phyloP scores from a whole-genome alignment of 257 asterid species.

The Pogostemon cablin region DNA sequence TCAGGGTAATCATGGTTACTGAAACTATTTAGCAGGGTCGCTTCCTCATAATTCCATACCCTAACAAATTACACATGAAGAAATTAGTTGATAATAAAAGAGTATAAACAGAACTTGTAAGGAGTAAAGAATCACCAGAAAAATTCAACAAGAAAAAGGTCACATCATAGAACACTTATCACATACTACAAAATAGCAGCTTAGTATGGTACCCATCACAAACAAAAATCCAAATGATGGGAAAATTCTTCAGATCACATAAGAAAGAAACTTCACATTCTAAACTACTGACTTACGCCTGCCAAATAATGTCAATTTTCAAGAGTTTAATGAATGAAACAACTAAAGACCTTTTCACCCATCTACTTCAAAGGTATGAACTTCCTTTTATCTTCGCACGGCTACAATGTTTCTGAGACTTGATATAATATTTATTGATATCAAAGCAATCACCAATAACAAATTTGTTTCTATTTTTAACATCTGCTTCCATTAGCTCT shows the following conservation, averaged over 20 bases:
- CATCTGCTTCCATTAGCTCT: not conserved
- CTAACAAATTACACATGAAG: conserved; percentile 36
- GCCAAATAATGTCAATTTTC: not conserved
- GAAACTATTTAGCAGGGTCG: conserved; percentile 80
- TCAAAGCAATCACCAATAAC: conserved; percentile 7
- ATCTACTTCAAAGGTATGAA: not conserved
- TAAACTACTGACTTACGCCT: conserved; percentile 2
- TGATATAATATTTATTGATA: not conserved
- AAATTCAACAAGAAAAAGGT: not conserved
- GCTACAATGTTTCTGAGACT: conserved; percentile 2
- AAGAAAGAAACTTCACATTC: conserved; percentile 41
- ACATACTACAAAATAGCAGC: not conserved
- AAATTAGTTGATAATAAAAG: conserved; percentile 16
- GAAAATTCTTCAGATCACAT: conserved; percentile 1
- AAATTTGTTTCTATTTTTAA: not conserved
- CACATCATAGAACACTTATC: conserved; percentile 7
- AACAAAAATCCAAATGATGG: not conserved
- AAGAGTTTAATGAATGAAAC: not conserved
- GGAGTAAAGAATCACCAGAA: not conserved
- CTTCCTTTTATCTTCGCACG: not conserved
- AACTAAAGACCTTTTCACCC: not conserved
- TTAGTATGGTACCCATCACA: not conserved
- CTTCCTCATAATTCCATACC: conserved; percentile 81
- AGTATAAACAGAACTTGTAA: not conserved
- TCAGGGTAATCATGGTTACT: conserved; percentile 89